These are phyloP conservation scores for Magnaporthiopsis rhizophila DNA, from an alignment of 2,329 filamentous ascomycete genomes.

Conservation along the genomic window DNA sequence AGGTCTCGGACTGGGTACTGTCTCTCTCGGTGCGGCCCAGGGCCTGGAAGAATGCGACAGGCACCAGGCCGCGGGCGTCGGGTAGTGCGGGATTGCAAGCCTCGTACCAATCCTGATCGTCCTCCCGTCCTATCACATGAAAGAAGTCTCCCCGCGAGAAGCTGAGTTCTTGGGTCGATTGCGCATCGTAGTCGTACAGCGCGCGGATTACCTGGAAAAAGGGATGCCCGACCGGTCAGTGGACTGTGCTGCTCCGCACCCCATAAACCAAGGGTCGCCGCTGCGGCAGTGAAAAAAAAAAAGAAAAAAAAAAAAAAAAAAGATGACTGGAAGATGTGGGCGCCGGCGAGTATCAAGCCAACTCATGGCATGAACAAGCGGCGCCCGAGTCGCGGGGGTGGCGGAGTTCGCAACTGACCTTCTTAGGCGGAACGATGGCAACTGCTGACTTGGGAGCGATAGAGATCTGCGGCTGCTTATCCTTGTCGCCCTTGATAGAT, in stretches of 20 bases:
- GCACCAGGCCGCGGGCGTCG: conserved; percentile 82
- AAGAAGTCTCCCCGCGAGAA: conserved; percentile 97
- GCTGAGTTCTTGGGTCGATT: conserved; percentile 69
- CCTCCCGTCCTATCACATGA: conserved; percentile 92
- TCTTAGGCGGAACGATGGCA: conserved; percentile 86
- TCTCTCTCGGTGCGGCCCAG: conserved; percentile 89
- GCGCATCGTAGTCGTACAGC: conserved; percentile 83
- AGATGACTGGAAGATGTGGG: neutral
- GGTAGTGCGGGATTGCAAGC: conserved; percentile 90
- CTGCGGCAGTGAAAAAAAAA: neutral
- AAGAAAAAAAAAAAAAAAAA: neutral
- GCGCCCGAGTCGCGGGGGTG: conserved; percentile 1
- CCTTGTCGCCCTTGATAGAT: conserved; percentile 87
- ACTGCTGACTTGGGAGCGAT: conserved; percentile 79
- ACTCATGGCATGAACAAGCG: neutral
- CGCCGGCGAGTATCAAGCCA: neutral
- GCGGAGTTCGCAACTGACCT: conserved; percentile 49
- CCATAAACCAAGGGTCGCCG: neutral
- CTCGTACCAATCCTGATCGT: conserved; percentile 96
- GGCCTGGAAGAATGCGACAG: conserved; percentile 87
- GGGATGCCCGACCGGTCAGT: neutral
- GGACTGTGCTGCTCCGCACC: neutral
- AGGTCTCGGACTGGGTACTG: conserved; percentile 62
- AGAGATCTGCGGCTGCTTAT: conserved; percentile 62
- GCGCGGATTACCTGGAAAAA: conserved; percentile 80